phyloP scores from a whole-genome alignment of 495 filamentous ascomycete species.

The Penicillium mononematosum region DNA sequence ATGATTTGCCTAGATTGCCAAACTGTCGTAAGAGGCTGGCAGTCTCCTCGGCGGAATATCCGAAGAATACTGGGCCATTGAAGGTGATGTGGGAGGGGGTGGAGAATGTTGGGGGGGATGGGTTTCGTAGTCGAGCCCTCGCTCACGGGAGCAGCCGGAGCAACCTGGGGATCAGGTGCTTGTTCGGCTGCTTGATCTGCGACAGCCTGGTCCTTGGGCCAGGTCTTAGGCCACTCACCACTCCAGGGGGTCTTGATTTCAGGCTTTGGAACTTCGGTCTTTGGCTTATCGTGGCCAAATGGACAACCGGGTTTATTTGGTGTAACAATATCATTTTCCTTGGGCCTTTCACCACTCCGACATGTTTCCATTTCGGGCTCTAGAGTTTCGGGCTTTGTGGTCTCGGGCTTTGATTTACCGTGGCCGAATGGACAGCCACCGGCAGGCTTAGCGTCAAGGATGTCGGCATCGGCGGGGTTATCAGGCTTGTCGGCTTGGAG shows the following conservation, averaged over 20 bases:
- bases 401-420: conserved; percentile 29
- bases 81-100: conserved; percentile 65
- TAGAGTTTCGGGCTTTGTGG: conserved; percentile 1
- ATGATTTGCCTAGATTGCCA: conserved; percentile 17
- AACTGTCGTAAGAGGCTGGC: conserved; percentile 64
- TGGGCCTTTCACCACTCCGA: conserved; percentile 13
- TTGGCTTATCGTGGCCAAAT: conserved; percentile 11
- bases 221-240: background rate
- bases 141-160: conserved; percentile 4
- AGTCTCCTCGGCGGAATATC: conserved; percentile 78
- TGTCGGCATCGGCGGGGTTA: conserved; percentile 11
- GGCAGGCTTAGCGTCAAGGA: conserved; percentile 21
- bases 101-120: conserved; percentile 10
- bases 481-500: conserved; percentile 19
- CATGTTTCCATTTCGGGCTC: background rate
- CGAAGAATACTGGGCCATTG: conserved; percentile 86
- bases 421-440: conserved; percentile 54
- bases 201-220: background rate
- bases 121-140: conserved; percentile 17
- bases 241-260: conserved; percentile 3
- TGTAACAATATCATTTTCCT: conserved; percentile 9
- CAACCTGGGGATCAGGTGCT: background rate
- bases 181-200: background rate
- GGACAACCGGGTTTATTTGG: conserved; percentile 13
- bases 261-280: conserved; percentile 15